Conservation (phyloP, 1,139 yeast genomes). For the Diutina scorzettiae region DNA sequence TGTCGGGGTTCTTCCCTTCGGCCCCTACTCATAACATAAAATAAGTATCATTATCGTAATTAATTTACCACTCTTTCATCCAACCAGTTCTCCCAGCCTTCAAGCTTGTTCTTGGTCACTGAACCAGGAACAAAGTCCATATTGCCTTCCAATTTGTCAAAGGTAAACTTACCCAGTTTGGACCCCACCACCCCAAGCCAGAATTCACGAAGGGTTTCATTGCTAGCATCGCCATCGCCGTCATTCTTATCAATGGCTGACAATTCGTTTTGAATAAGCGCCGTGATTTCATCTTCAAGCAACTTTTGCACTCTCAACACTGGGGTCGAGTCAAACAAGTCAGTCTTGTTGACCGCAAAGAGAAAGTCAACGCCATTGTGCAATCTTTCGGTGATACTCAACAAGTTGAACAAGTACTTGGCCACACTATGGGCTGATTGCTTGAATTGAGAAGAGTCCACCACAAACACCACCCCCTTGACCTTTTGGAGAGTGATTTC, state of each 20-base stretch:
- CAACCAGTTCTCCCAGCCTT: slow-evolving; percentile 66
- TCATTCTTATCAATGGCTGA: slow-evolving; percentile 27
- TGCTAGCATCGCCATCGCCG: slow-evolving; percentile 19
- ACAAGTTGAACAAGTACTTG: slow-evolving; percentile 40
- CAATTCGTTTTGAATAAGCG: slow-evolving; percentile 36
- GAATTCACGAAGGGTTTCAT: slow-evolving; percentile 21
- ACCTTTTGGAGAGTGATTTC: slow-evolving; percentile 34
- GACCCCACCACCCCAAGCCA: slow-evolving; percentile 37
- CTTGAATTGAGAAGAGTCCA: slow-evolving; percentile 41
- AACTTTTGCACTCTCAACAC: slow-evolving; percentile 42
- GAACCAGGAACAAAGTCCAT: slow-evolving; percentile 65
- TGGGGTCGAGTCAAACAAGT: slow-evolving; percentile 74
- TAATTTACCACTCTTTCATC: slow-evolving; percentile 57
- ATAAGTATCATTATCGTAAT: slow-evolving; percentile 7
- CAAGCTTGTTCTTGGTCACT: slow-evolving; percentile 41
- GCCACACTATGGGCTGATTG: slow-evolving; percentile 22
- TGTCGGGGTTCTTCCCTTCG: slow-evolving; percentile 42
- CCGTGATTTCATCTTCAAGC: slow-evolving; percentile 54
- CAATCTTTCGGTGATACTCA: slow-evolving; percentile 44
- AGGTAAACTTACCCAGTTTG: slow-evolving; percentile 29
- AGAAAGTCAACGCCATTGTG: slow-evolving; percentile 60
- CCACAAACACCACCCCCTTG: slow-evolving; percentile 57
- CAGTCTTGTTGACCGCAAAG: slow-evolving; percentile 74
- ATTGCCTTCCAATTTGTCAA: slow-evolving; percentile 61
- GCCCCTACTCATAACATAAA: slow-evolving; percentile 26